Conservation (phyloP, 169 alveolate species). For the Babesia ovata region DNA sequence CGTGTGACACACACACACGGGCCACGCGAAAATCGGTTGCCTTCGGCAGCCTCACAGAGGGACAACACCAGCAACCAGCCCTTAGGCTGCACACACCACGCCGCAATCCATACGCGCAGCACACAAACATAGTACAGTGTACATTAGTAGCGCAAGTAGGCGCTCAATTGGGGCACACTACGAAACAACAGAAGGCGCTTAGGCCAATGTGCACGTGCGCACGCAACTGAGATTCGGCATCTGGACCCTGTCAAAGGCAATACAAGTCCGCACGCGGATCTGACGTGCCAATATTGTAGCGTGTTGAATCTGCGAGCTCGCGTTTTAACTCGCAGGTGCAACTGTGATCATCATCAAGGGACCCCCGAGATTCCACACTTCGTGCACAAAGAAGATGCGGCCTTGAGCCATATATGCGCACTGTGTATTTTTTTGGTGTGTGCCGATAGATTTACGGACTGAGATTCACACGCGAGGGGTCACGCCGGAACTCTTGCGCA, state of each 20-base stretch:
- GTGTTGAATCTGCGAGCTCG: slow-evolving; percentile 12
- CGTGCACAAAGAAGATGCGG: slow-evolving; percentile 4
- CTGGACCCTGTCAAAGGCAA: neutral
- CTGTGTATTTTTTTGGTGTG: slow-evolving; percentile 26
- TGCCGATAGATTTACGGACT: neutral
- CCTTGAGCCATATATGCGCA: slow-evolving; percentile 3
- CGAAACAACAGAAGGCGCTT: neutral
- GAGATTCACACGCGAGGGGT: neutral
- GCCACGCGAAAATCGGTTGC: neutral
- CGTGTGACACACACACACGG: slow-evolving; percentile 14
- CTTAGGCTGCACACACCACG: slow-evolving; percentile 26
- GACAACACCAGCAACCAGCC: neutral
- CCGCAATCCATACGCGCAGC: neutral
- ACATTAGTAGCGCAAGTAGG: slow-evolving; percentile 8
- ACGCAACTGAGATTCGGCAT: slow-evolving; percentile 1
- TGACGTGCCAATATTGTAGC: neutral
- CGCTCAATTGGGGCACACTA: neutral
- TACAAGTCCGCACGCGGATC: neutral
- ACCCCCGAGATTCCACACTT: slow-evolving; percentile 28
- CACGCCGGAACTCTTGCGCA: too few relatives aligned
- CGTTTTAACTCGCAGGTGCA: slow-evolving; percentile 12
- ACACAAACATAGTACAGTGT: neutral
- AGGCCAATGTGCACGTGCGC: slow-evolving; percentile 7
- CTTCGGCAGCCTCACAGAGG: slow-evolving; percentile 24
- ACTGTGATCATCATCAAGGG: slow-evolving; percentile 12